These are phyloP conservation scores for Chrysopogon serrulatus DNA, from an alignment of 176 grass and related monocot genomes.

Conservation along the genomic window DNA sequence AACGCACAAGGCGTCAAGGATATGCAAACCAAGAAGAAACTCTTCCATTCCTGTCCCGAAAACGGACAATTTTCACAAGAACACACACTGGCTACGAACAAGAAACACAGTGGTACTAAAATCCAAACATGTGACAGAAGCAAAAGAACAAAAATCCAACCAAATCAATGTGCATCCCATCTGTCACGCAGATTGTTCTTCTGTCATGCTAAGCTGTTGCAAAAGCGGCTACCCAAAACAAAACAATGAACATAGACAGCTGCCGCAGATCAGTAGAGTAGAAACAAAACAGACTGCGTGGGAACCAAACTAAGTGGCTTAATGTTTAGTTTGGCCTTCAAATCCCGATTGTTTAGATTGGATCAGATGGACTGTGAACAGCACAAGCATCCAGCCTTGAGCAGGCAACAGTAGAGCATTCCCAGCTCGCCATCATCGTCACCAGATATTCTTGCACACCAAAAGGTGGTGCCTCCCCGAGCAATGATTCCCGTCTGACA, in stretches of 20 bases:
- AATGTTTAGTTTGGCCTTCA: neutral
- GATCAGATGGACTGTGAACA: constrained; percentile 5
- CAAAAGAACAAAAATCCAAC: constrained; percentile 48
- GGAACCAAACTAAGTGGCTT: neutral
- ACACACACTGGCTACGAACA: neutral
- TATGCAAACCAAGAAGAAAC: neutral
- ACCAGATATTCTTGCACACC: neutral
- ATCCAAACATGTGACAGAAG: constrained; percentile 44
- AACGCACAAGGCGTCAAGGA: neutral
- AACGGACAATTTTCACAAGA: constrained; percentile 18
- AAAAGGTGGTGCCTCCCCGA: constrained; percentile 5
- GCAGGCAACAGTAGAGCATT: neutral
- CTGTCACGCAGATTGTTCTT: constrained; percentile 26
- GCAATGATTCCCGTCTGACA: constrained; percentile 47
- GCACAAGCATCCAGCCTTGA: neutral
- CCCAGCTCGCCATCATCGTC: neutral
- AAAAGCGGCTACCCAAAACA: constrained; percentile 14
- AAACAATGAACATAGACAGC: neutral
- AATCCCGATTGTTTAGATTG: neutral
- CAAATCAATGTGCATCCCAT: constrained; percentile 40
- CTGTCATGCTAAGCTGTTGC: constrained; percentile 25
- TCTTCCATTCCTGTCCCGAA: neutral
- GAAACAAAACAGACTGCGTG: neutral
- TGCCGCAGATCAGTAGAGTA: neutral
- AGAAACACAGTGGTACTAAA: constrained; percentile 31